Percentiles rank a stretch among this genome's conserved stretches.
These are phyloP conservation scores for Bidens hawaiensis DNA, from an alignment of 140 eudicot genomes.

Conservation along the genomic window DNA sequence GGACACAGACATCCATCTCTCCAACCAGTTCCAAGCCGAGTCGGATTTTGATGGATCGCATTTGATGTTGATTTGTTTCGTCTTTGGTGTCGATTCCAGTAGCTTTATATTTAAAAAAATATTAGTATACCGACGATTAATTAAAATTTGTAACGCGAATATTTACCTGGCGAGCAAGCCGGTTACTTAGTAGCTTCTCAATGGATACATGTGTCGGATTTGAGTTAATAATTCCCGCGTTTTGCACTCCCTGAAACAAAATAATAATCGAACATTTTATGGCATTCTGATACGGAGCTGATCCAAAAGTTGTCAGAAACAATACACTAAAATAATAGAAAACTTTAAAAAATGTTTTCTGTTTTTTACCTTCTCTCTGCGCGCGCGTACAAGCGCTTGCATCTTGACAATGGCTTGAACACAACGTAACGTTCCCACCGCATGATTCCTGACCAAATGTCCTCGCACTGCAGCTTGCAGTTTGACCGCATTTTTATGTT, in stretches of 20 bases:
- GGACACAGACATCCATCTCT: constrained; percentile 86
- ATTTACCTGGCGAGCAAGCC: constrained; percentile 84
- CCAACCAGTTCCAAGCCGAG: constrained; percentile 96
- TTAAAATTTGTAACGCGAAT: background rate
- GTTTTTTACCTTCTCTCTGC: constrained; percentile 25
- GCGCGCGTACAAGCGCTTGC: constrained; percentile 88
- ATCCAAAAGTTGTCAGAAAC: no score
- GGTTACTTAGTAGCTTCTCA: constrained; percentile 68
- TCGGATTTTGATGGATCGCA: constrained; percentile 68
- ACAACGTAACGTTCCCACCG: constrained; percentile 88
- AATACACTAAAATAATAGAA: no score
- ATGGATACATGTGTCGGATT: constrained; percentile 38
- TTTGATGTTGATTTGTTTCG: constrained; percentile 56
- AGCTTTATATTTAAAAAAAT: constrained; percentile 33
- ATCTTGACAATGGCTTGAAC: constrained; percentile 78
- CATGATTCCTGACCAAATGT: constrained; percentile 75
- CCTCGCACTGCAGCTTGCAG: constrained; percentile 95
- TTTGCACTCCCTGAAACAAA: constrained; percentile 42
- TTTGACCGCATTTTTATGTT: constrained; percentile 48
- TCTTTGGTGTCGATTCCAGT: constrained; percentile 65
- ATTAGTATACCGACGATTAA: background rate
- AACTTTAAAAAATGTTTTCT: no score
- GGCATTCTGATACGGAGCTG: no score
- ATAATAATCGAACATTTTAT: no score
- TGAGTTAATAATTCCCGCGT: constrained; percentile 29